Conservation (phyloP, 768 basidiomycete genomes). For the Leucosporidium scottii region DNA sequence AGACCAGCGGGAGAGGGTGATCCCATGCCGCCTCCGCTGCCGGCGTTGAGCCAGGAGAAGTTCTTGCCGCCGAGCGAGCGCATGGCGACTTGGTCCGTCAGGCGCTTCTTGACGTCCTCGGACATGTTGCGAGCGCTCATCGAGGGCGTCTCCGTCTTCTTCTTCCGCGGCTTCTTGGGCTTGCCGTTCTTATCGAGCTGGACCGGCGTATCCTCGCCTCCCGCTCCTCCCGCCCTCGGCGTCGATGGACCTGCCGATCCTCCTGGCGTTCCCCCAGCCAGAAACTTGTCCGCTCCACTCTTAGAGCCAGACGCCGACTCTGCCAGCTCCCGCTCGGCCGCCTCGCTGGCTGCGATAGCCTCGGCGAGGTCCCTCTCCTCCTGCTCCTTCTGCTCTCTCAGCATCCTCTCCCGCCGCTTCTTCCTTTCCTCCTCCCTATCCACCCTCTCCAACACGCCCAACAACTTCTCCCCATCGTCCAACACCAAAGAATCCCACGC, state of each 20-base stretch:
- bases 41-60: constrained; percentile 82
- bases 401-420: constrained; percentile 67
- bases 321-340: constrained; percentile 34
- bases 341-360: constrained; percentile 41
- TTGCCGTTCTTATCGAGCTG: constrained; percentile 25
- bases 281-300: neutral
- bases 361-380: constrained; percentile 36
- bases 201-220: neutral
- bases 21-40: constrained; percentile 38
- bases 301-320: neutral
- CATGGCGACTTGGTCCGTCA: constrained; percentile 81
- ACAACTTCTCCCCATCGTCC: constrained; percentile 72
- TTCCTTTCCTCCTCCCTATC: constrained; percentile 78
- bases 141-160: constrained; percentile 78
- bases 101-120: constrained; percentile 83
- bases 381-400: constrained; percentile 56
- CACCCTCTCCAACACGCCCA: constrained; percentile 63
- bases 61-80: constrained; percentile 70
- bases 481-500: constrained; percentile 77
- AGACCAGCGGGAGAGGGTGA: constrained; percentile 25
- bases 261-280: constrained; percentile 6
- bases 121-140: constrained; percentile 79
- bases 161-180: constrained; percentile 61
- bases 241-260: constrained; percentile 8
- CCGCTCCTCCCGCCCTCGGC: constrained; percentile 5